Percentiles rank a stretch among this genome's conserved stretches.
These are phyloP conservation scores for Gastrolobium villosum DNA, from an alignment of 306 rosid species.

Conservation along the genomic window DNA sequence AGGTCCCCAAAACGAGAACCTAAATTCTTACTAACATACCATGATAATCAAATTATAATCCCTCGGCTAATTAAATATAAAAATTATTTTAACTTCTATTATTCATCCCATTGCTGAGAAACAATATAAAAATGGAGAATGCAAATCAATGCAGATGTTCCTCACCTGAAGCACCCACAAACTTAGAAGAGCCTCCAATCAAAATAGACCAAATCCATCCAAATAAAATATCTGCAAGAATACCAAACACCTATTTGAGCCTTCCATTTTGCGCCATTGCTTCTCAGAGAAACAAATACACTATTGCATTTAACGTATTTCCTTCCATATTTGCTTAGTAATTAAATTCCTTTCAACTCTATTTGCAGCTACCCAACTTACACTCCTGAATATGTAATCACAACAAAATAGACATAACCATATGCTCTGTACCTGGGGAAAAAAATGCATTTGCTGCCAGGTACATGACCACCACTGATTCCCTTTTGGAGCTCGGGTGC, in stretches of 20 bases:
- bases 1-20: not conserved
- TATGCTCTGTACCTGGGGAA: constrained; percentile 67
- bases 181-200: constrained; percentile 96
- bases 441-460: constrained; percentile 90
- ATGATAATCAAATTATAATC: constrained; percentile 14
- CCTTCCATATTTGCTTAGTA: constrained; percentile 31
- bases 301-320: constrained; percentile 36
- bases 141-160: constrained; percentile 18
- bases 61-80: not conserved
- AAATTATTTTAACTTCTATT: constrained; percentile 27
- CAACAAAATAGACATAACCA: not conserved
- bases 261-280: constrained; percentile 47
- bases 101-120: constrained; percentile 25
- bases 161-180: constrained; percentile 98
- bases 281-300: constrained; percentile 43
- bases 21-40: not conserved
- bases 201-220: constrained; percentile 90
- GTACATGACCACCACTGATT: constrained; percentile 90
- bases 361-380: constrained; percentile 79
- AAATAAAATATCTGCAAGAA: constrained; percentile 85
- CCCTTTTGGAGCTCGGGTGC: constrained; percentile 90
- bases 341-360: constrained; percentile 42
- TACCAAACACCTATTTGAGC: constrained; percentile 10
- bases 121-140: constrained; percentile 37
- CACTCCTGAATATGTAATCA: constrained; percentile 65